A percentile compares a stretch with the other conserved stretches of the same genome.
Evolutionary conservation across 83 land plant species (phyloP).

Genomic region (Picea abies): DNA sequence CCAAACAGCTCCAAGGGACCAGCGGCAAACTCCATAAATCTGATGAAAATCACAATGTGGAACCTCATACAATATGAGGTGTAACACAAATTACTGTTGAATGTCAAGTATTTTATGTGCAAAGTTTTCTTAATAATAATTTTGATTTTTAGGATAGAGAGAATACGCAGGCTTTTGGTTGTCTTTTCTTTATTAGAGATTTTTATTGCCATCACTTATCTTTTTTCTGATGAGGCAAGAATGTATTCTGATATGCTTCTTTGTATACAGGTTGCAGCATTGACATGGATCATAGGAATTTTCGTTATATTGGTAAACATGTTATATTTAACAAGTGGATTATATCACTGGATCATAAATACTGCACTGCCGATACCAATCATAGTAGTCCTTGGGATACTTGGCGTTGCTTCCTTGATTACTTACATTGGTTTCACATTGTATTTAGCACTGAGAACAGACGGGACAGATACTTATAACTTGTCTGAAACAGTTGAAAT

Average conservation of each 20-base stretch:
- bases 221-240: background rate
- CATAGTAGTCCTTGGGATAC: background rate
- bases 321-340: slow-evolving; percentile 17
- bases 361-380: slow-evolving; percentile 4
- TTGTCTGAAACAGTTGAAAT: slow-evolving; percentile 3
- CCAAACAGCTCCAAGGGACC: no score
- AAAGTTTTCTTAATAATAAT: background rate
- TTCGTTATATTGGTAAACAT: slow-evolving; percentile 20
- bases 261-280: slow-evolving; percentile 20
- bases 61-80: no score
- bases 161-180: background rate
- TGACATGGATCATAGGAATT: slow-evolving; percentile 24
- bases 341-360: slow-evolving; percentile 20
- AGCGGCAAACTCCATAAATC: no score
- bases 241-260: background rate
- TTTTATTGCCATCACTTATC: background rate
- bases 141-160: background rate
- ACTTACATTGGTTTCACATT: slow-evolving; percentile 2
- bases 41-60: no score
- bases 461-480: slow-evolving; percentile 14
- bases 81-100: background rate
- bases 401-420: slow-evolving; percentile 6
- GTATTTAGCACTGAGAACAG: slow-evolving; percentile 21
- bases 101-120: background rate
- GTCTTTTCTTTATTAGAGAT: background rate